These are phyloP conservation scores for Elsinoe perseae DNA, from an alignment of 2,329 filamentous ascomycete species.

Conservation along the genomic window DNA sequence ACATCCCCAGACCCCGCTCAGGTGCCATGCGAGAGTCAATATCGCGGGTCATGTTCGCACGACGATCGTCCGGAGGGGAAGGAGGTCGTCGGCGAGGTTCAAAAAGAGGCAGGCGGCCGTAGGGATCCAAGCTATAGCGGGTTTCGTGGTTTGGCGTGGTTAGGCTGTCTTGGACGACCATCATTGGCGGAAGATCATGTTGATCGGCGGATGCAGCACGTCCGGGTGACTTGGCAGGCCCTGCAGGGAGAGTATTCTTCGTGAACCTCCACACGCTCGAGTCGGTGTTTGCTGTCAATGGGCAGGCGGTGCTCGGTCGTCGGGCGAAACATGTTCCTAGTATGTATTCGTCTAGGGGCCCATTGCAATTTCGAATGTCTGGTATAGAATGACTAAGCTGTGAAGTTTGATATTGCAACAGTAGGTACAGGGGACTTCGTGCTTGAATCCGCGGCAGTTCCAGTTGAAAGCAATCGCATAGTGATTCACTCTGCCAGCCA, in stretches of 20 bases:
- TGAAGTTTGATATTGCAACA: background rate
- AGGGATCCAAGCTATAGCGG: slow-evolving; percentile 2
- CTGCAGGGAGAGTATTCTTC: background rate
- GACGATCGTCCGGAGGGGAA: slow-evolving; percentile 12
- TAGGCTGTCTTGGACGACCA: background rate
- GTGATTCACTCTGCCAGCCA: background rate
- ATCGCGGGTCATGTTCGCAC: slow-evolving; percentile 11
- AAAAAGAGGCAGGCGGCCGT: background rate
- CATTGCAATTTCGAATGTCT: background rate
- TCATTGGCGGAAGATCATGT: slow-evolving; percentile 10
- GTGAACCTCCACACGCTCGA: background rate
- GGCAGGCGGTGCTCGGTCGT: slow-evolving; percentile 3
- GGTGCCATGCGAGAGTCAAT: background rate
- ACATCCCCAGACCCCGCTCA: slow-evolving; percentile 13
- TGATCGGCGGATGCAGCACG: background rate
- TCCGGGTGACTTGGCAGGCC: slow-evolving; percentile 8
- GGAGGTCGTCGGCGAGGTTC: background rate
- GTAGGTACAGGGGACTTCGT: slow-evolving; percentile 14
- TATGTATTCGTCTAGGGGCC: background rate
- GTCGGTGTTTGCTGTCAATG: background rate
- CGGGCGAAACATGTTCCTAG: slow-evolving; percentile 1
- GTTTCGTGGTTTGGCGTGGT: background rate
- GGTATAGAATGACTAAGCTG: slow-evolving; percentile 8
- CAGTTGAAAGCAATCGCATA: background rate
- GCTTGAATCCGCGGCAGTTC: slow-evolving; percentile 15